Evolutionary conservation across 2,329 filamentous ascomycete genomes (phyloP).

Genomic region (Coniosporium tulheliwenetii): DNA sequence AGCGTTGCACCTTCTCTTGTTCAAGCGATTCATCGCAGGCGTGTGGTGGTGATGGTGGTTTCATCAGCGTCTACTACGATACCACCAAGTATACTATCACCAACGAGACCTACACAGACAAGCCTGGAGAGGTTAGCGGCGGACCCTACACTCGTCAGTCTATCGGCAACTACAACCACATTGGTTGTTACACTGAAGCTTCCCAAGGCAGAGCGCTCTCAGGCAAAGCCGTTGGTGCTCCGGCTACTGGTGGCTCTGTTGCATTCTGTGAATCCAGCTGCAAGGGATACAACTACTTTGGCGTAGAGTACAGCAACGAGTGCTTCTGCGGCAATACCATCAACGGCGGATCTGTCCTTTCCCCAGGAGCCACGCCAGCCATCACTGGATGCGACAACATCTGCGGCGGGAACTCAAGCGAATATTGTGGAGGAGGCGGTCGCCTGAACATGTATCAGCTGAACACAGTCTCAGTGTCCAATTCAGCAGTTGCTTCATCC

Average conservation of each 20-base stretch:
- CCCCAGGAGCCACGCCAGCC: slow-evolving; percentile 7
- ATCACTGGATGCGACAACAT: slow-evolving; percentile 11
- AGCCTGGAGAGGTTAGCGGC: slow-evolving; percentile 1
- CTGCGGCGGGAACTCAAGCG: slow-evolving; percentile 14
- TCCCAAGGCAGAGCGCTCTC: slow-evolving; percentile 12
- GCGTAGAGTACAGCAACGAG: slow-evolving; percentile 9
- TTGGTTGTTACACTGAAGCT: slow-evolving; percentile 21
- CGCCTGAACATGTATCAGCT: slow-evolving; percentile 3
- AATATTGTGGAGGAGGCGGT: slow-evolving; percentile 12
- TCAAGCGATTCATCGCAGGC: slow-evolving; percentile 30
- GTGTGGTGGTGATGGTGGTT: slow-evolving; percentile 35
- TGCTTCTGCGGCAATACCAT: slow-evolving; percentile 6
- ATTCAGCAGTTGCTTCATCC: background rate
- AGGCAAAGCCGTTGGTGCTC: slow-evolving; percentile 7
- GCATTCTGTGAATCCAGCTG: slow-evolving; percentile 3
- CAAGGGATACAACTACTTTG: slow-evolving; percentile 10
- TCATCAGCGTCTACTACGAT: slow-evolving; percentile 35
- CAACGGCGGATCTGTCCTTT: background rate
- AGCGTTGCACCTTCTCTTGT: slow-evolving; percentile 35
- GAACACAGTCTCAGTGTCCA: background rate
- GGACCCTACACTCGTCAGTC: slow-evolving; percentile 9
- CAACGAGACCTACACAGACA: slow-evolving; percentile 7
- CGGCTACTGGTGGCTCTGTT: slow-evolving; percentile 14
- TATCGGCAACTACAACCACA: slow-evolving; percentile 14
- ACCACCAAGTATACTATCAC: slow-evolving; percentile 9